phyloP scores from a whole-genome alignment of 2,329 filamentous ascomycete species.

The Arachnomyces sp. region DNA sequence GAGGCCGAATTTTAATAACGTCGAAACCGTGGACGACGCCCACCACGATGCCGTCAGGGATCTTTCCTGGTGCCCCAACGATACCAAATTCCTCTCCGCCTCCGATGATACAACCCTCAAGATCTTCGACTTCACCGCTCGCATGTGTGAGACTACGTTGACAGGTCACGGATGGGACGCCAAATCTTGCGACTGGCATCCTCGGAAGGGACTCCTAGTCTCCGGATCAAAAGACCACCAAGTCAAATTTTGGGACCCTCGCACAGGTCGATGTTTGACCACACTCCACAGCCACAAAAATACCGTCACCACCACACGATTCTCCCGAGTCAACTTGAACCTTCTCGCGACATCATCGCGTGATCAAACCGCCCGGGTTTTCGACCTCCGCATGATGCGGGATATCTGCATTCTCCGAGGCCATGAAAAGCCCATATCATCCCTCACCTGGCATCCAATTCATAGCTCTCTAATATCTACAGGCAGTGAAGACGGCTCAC shows the following conservation, averaged over 20 bases:
- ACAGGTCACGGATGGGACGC: conserved; percentile 97
- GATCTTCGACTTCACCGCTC: conserved; percentile 91
- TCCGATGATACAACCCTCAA: conserved; percentile 90
- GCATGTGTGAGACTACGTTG: conserved; percentile 72
- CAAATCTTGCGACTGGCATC: conserved; percentile 96
- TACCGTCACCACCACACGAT: conserved; percentile 85
- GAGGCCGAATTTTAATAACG: conserved; percentile 98
- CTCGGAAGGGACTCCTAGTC: conserved; percentile 84
- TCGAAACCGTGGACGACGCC: conserved; percentile 78
- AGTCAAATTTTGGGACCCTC: conserved; percentile 97
- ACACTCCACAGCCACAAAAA: conserved; percentile 97
- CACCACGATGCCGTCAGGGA: conserved; percentile 87
- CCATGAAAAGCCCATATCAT: conserved; percentile 93
- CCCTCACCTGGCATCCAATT: conserved; percentile 86
- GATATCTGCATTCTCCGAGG: conserved; percentile 90
- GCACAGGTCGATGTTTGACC: conserved; percentile 79
- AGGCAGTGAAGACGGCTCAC: conserved; percentile 78
- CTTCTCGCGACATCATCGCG: conserved; percentile 87
- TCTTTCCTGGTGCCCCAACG: conserved; percentile 85
- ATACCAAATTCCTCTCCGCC: conserved; percentile 92
- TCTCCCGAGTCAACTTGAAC: conserved; percentile 75
- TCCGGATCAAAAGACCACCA: conserved; percentile 97
- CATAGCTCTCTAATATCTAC: conserved; percentile 85
- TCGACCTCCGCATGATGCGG: conserved; percentile 96
- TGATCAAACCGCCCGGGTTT: conserved; percentile 86